Base-by-base conservation (phyloP, 345 rosid genomes). In the Bruguiera sexangula region DNA sequence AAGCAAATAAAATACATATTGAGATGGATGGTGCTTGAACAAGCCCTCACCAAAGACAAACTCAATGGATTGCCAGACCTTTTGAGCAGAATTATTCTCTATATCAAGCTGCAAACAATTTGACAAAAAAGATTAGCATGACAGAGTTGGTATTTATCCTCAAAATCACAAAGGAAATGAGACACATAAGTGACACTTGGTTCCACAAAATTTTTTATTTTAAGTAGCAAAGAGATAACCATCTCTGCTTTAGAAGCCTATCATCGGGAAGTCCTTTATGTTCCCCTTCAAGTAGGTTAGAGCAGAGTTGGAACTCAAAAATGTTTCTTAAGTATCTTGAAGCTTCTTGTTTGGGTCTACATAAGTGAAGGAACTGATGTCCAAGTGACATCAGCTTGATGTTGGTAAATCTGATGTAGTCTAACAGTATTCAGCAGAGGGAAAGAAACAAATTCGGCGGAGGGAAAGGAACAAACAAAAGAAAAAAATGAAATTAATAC, bases 21-120 rank as follows among this genome's bases (percentile, higher is more conserved):
- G 3, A 60, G 37, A 46, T 20, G 55, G 63, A 32, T 46, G 66
- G 71, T 30, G 36, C 50, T 62, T 27, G 32, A 29, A 73, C 63
- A 71, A 70, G 78, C 50, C 69, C 91, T 82, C 84, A 94, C 98
- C 98, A 74, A 94, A 89, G 61, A 89, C 82, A 79, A 94, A 94
- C 80, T 94, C 97, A 3, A 82, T 89, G 73, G 62, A 79, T 76
- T 91, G 98, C 98, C 97, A 91, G 54, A 85, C 83, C 72, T 86
- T 89, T 82, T 94, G 97, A 73, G 72, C 92, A 24, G 96, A 83
- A 79, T 83, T 89, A 76, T 94, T 87, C 79, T 87, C 85, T 48
- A 94, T 94, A 85, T 94, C 98, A 76, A 94, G 97, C 98, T 94
- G 89, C 70, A 75, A 76, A 51, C 19, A 58, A 73, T 46, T 56